Percentiles rank a stretch among this genome's conserved stretches.
These are phyloP conservation scores for Mortierella sp. DNA, from an alignment of 371 early-diverging fungal genomes.

Conservation along the genomic window DNA sequence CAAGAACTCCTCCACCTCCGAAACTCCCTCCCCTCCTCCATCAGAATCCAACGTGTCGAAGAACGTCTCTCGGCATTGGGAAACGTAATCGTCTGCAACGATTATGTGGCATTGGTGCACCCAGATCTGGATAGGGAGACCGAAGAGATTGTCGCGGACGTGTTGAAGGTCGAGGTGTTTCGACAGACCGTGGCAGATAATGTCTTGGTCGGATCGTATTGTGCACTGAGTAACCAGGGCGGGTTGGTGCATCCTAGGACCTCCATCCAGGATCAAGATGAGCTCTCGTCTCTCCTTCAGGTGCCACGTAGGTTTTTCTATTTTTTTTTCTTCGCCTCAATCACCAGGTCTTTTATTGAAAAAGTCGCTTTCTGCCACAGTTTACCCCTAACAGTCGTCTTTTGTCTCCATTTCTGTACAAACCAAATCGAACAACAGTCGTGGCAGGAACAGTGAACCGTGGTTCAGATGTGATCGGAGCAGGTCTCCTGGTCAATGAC, in stretches of 20 bases:
- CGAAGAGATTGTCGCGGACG: conserved; percentile 98
- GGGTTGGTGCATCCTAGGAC: conserved; percentile 99
- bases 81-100: conserved; percentile 99
- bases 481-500: conserved; percentile 99
- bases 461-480: conserved; percentile 98
- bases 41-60: conserved; percentile 98
- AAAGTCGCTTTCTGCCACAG: no score
- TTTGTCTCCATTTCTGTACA: no score
- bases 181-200: conserved; percentile 98
- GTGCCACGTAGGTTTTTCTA: conserved; percentile 87
- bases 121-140: conserved; percentile 99
- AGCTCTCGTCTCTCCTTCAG: conserved; percentile 96
- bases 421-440: no score
- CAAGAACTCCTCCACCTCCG: conserved; percentile 99
- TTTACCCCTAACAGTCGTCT: background rate
- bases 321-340: background rate
- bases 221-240: conserved; percentile 98
- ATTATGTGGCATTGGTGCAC: conserved; percentile 99
- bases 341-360: no score
- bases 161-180: conserved; percentile 98
- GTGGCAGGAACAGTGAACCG: conserved; percentile 99
- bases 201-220: conserved; percentile 98
- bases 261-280: conserved; percentile 97
- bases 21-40: conserved; percentile 96
- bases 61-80: conserved; percentile 99